Percentiles rank a stretch among this genome's conserved stretches.
Evolutionary conservation across 164 flowering plant species (phyloP).

Genomic region (Aristolochia californica): DNA sequence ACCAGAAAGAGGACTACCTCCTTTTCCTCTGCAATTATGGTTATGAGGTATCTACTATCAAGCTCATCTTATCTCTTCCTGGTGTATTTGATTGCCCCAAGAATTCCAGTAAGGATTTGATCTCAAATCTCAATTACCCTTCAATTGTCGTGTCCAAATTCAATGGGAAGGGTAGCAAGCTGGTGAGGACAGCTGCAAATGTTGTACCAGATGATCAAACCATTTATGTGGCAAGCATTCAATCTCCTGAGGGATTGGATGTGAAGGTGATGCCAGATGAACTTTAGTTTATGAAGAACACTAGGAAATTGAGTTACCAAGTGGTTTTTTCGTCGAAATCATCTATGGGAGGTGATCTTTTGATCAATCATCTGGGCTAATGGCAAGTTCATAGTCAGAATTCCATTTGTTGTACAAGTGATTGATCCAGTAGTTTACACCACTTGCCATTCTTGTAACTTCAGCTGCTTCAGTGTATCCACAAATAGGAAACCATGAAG

Average conservation of each 20-base stretch:
- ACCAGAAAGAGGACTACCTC: conserved; percentile 41
- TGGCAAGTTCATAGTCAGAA: conserved; percentile 22
- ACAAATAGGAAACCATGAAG: neutral
- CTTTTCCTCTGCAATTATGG: conserved; percentile 56
- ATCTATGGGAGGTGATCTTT: conserved; percentile 9
- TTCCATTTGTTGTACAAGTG: conserved; percentile 17
- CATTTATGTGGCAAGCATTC: conserved; percentile 28
- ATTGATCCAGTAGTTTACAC: conserved; percentile 1
- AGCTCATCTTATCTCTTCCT: conserved; percentile 27
- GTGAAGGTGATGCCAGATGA: conserved; percentile 44
- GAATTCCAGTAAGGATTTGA: conserved; percentile 25
- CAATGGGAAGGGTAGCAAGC: conserved; percentile 24
- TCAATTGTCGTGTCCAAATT: conserved; percentile 51
- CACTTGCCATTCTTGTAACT: neutral
- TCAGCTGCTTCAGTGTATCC: neutral
- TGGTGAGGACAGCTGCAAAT: conserved; percentile 53
- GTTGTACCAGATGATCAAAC: conserved; percentile 38
- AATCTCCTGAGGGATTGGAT: conserved; percentile 29
- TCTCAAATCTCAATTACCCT: conserved; percentile 73
- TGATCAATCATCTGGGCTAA: conserved; percentile 25
- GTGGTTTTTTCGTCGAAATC: conserved; percentile 33
- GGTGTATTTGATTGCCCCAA: conserved; percentile 39
- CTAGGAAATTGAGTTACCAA: conserved; percentile 37
- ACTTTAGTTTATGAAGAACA: conserved; percentile 34
- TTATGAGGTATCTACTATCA: conserved; percentile 27